Conservation (phyloP, 2,329 filamentous ascomycete species). For the Sarocladiaceae sp. region DNA sequence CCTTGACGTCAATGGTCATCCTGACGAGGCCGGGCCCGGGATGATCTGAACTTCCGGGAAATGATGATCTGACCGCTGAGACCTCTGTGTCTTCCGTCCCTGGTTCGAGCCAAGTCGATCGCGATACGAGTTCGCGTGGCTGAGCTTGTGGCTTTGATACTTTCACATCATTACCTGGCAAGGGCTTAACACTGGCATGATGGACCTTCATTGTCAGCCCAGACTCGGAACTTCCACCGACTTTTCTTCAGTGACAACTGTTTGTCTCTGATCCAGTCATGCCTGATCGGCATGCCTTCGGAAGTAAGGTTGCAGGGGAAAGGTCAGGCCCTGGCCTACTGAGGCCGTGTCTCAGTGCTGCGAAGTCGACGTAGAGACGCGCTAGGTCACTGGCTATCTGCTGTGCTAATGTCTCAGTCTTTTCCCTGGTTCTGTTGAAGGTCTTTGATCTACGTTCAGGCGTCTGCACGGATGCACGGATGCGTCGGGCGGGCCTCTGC, state of each 20-base stretch:
- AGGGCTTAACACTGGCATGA: too few relatives aligned
- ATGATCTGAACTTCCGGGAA: neutral
- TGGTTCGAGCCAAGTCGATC: neutral
- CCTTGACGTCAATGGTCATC: neutral
- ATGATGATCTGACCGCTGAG: neutral
- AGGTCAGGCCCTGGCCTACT: neutral
- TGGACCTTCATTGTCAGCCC: neutral
- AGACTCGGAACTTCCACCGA: neutral
- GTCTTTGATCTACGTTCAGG: too few relatives aligned
- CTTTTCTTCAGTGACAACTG: conserved; percentile 6
- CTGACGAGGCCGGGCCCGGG: too few relatives aligned
- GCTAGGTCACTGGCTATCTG: neutral
- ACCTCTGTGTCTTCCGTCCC: neutral
- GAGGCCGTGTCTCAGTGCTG: neutral
- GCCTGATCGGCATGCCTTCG: conserved; percentile 1
- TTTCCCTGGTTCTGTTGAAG: too few relatives aligned
- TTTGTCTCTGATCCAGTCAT: neutral
- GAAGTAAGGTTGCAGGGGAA: neutral
- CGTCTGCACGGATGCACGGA: too few relatives aligned
- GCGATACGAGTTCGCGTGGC: neutral
- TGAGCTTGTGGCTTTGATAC: neutral
- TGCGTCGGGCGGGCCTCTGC: neutral
- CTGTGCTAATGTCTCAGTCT: neutral
- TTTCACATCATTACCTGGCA: too few relatives aligned
- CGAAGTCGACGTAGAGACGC: neutral